phyloP scores from a whole-genome alignment of 768 basidiomycete genomes.

The Suillus bovinus region DNA sequence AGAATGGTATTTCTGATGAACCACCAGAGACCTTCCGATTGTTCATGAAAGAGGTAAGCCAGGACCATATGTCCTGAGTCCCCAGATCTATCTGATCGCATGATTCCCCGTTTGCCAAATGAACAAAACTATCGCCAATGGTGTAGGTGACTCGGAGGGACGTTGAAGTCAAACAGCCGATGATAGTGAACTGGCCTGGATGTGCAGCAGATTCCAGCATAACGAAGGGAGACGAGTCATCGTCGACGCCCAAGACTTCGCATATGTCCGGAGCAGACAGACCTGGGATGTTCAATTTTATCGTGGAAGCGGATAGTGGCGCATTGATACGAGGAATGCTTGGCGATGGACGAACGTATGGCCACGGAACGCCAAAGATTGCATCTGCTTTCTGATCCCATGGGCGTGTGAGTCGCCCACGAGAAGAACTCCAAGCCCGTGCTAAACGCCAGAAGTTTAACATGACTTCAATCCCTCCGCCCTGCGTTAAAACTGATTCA shows the following conservation, averaged over 20 bases:
- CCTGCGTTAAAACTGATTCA: conserved; percentile 74
- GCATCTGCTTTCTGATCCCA: conserved; percentile 42
- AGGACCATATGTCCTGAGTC: conserved; percentile 66
- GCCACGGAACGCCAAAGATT: conserved; percentile 60
- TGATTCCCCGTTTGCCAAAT: conserved; percentile 40
- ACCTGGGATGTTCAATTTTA: conserved; percentile 43
- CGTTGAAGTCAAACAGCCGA: conserved; percentile 56
- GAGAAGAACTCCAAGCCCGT: conserved; percentile 49
- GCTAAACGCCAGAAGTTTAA: conserved; percentile 76
- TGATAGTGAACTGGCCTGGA: conserved; percentile 73
- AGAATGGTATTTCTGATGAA: conserved; percentile 62
- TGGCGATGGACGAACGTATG: conserved; percentile 37
- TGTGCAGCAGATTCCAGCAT: conserved; percentile 75
- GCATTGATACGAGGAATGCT: conserved; percentile 17
- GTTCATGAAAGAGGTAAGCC: conserved; percentile 72
- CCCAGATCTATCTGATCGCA: conserved; percentile 44
- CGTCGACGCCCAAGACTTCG: conserved; percentile 59
- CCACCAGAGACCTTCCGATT: conserved; percentile 49
- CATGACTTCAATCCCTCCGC: conserved; percentile 67
- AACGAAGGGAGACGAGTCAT: conserved; percentile 64
- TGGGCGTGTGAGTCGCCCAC: conserved; percentile 37
- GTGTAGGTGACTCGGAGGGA: conserved; percentile 61
- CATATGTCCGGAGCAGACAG: conserved; percentile 49
- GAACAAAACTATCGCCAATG: conserved; percentile 50
- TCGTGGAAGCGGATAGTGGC: conserved; percentile 29